Conservation (phyloP, 2,329 filamentous ascomycete genomes). For the Neofusicoccum ribis region DNA sequence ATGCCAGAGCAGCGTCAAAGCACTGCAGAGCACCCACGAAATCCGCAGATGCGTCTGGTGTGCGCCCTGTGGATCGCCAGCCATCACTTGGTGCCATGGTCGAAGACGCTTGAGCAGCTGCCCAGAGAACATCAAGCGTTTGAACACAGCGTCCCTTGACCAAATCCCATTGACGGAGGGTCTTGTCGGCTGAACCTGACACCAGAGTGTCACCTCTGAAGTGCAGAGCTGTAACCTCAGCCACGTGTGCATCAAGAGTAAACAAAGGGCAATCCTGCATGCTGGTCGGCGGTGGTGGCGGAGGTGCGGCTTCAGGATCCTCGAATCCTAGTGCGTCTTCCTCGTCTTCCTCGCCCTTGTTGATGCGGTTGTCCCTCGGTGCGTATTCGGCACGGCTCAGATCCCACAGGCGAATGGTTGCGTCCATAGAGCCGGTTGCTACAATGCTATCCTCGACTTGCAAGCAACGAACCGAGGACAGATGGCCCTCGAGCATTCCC, state of each 20-base stretch:
- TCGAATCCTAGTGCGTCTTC: slow-evolving; percentile 69
- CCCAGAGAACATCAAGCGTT: slow-evolving; percentile 97
- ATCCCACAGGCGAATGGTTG: slow-evolving; percentile 93
- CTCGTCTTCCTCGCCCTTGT: slow-evolving; percentile 45
- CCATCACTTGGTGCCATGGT: slow-evolving; percentile 59
- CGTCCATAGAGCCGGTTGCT: slow-evolving; percentile 91
- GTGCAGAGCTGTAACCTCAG: slow-evolving; percentile 90
- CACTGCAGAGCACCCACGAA: slow-evolving; percentile 95
- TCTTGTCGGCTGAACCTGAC: slow-evolving; percentile 96
- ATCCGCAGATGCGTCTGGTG: slow-evolving; percentile 70
- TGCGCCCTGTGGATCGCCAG: slow-evolving; percentile 74
- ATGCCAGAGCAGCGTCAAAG: slow-evolving; percentile 92
- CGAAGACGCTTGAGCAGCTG: slow-evolving; percentile 82
- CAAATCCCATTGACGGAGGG: slow-evolving; percentile 94
- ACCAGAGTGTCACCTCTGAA: slow-evolving; percentile 88
- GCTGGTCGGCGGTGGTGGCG: slow-evolving; percentile 67
- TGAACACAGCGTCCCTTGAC: slow-evolving; percentile 97
- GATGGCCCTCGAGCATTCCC: slow-evolving; percentile 87
- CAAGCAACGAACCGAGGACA: slow-evolving; percentile 86
- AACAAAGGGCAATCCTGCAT: slow-evolving; percentile 90
- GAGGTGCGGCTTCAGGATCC: slow-evolving; percentile 69
- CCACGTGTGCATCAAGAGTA: slow-evolving; percentile 85
- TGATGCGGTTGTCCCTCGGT: slow-evolving; percentile 60
- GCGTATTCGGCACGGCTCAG: slow-evolving; percentile 84
- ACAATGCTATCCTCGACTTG: slow-evolving; percentile 96